Evolutionary conservation across 192 early-diverging fungal species (phyloP), one percentile per base, ranked within the genome.

Genomic region (Podochytrium sp.): DNA sequence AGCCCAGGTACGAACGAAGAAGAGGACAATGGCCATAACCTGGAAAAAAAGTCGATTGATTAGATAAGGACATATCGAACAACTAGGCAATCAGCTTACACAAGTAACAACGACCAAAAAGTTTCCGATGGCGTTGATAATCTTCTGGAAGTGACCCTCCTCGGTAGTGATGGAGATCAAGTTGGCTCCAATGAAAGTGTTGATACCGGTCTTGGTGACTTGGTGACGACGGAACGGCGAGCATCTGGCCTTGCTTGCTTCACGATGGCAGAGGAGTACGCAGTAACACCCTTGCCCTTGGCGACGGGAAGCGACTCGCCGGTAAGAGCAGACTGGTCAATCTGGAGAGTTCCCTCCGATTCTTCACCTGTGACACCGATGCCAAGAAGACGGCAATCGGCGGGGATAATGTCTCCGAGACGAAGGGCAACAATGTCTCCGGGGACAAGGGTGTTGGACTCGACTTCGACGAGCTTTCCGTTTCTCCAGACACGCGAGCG

Each of bases 161-260:
- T 98, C 96, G 57, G 95, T 96, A 2, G 50, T 6, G 65, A 93
- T 92, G 16, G 93, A 90, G 79, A 96, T 96, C 67, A 97, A 79
- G 80, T 92, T 93, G 32, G 96, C 95, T 29, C 96, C 96, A 74
- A 98, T 95, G 80, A 93, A 98, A n/a, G 96, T 98, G 79, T 95
- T 83, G 38, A 87, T 82, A 40, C 94, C 96, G n/a, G 96, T 98
- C 83, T 96, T 96, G 70, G 87, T 91, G 29, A 98, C 95, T 78
- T 96, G 96, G n/a, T n/a, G n/a, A n/a, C n/a, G n/a, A n/a, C n/a
- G n/a, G n/a, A 30, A 96, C 90, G 70, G 90, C 93, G 71, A 98
- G 83, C 87, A 93, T 94, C 82, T 95, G 93, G 57, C 95, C 95
- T 78, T 97, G 95, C 55, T 57, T 97, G 95, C 85, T 96, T 96